These are phyloP conservation scores for Aspergillus versicolor DNA, from an alignment of 2,329 filamentous ascomycete species.

Conservation along the genomic window DNA sequence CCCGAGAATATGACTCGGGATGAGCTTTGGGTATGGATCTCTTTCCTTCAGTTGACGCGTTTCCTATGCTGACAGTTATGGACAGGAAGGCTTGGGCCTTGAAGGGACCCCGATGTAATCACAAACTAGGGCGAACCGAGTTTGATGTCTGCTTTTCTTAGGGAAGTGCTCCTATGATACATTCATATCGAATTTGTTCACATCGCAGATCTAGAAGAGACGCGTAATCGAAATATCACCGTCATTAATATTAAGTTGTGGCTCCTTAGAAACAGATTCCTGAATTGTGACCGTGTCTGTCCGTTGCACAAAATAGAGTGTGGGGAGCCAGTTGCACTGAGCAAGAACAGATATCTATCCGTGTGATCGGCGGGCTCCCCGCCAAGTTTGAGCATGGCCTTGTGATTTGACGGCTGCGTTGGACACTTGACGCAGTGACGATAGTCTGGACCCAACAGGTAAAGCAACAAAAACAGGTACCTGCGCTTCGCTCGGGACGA, in stretches of 20 bases:
- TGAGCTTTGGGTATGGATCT: constrained; percentile 49
- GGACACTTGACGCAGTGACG: not conserved
- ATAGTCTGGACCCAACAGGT: not conserved
- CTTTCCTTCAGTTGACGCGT: not conserved
- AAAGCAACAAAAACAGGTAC: not conserved
- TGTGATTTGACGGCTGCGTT: constrained; percentile 8
- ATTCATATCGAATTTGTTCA: not conserved
- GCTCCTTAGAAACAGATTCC: not conserved
- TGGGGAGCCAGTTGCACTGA: not conserved
- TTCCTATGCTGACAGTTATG: not conserved
- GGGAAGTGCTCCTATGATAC: not conserved
- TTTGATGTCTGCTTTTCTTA: not conserved
- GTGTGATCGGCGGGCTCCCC: constrained; percentile 11
- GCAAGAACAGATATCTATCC: not conserved
- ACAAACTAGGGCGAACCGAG: constrained; percentile 6
- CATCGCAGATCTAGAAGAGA: not conserved
- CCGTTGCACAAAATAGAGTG: not conserved
- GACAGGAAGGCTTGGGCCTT: constrained; percentile 38
- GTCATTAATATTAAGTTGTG: not conserved
- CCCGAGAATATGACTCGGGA: constrained; percentile 47
- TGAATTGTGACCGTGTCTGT: not conserved
- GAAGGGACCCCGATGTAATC: constrained; percentile 28
- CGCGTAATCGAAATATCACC: not conserved
- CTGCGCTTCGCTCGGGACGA: not conserved
- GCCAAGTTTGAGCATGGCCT: not conserved